Base-by-base conservation (phyloP, 1,284 basidiomycete genomes). In the Ustilago shanxiensis region DNA sequence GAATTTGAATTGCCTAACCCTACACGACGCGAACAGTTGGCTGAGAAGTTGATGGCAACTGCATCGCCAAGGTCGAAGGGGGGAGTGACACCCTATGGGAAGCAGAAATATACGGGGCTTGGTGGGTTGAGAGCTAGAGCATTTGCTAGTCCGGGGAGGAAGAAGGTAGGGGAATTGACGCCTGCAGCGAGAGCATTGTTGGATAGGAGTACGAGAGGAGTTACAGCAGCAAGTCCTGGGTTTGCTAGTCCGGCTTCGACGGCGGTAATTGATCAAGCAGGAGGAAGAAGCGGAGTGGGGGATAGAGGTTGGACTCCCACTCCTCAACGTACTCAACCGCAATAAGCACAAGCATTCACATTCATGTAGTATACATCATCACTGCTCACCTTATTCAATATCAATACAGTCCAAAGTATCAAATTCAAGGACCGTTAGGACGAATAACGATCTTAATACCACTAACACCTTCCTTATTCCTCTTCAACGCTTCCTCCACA, bases 361-460 rank as follows among this genome's bases (percentile, higher is more conserved):
- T 55, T 35, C 3, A 29, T 22, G 7, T 24, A 39, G 35, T 41
- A 39, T 35, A 55, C 24, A 55, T 28, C 24, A 5, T 55, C 28
- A 26, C 7, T 11, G 20, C 20, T 49, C 9, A 6, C 7, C 20
- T 50, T 29, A 18, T 10, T n/a, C 18, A 52, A 18, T 33, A 10
- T 18, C 16, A 14, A 5, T 31, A 10, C n/a, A 20, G 13, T 29
- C 5, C 8, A 6, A 2, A n/a, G 9, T 10, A n/a, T 44, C 5
- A 16, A 7, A 7, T 56, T 68, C 54, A 76, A 5, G 41, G 52
- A 22, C 72, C 72, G 37, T 72, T 51, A 10, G 79, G 79, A 13
- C 67, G 51, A 16, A 79, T 65, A 31, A 82, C 61, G 33, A 82
- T 54, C 66, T 82, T 82, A 39, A 71, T 67, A 18, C 80, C 80